Conservation (phyloP, 2,329 filamentous ascomycete species). For the Reticulascus tulasneorum region DNA sequence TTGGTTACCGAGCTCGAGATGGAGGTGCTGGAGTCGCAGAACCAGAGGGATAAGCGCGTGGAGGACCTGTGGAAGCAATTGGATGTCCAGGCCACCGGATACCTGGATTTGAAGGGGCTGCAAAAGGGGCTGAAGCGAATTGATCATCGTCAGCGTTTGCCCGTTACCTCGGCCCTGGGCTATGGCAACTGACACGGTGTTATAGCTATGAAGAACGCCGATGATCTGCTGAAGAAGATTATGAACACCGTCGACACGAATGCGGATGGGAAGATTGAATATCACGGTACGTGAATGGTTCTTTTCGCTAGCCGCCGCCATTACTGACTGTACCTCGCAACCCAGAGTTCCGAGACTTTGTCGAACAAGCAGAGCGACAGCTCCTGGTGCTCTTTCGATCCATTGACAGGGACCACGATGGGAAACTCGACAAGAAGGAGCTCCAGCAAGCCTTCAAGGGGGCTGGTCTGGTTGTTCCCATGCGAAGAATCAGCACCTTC, state of each 20-base stretch:
- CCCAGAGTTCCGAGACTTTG: constrained; percentile 86
- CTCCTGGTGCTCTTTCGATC: constrained; percentile 76
- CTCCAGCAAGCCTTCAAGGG: constrained; percentile 72
- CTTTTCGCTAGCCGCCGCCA: constrained; percentile 4
- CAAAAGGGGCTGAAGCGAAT: constrained; percentile 82
- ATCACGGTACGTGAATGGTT: constrained; percentile 60
- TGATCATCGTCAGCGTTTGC: constrained; percentile 70
- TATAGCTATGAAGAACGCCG: constrained; percentile 80
- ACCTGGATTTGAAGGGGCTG: constrained; percentile 79
- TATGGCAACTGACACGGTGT: constrained; percentile 8
- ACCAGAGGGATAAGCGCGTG: constrained; percentile 75
- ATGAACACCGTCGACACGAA: constrained; percentile 81
- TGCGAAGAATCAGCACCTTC: constrained; percentile 74
- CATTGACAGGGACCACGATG: constrained; percentile 83
- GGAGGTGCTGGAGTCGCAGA: constrained; percentile 73
- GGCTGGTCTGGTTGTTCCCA: constrained; percentile 75
- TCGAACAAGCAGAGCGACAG: constrained; percentile 81
- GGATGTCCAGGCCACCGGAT: constrained; percentile 70
- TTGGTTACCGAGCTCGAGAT: constrained; percentile 49
- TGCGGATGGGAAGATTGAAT: constrained; percentile 85
- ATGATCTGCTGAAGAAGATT: constrained; percentile 76
- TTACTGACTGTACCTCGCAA: constrained; percentile 9
- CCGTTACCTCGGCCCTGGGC: constrained; percentile 1
- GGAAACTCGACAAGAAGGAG: constrained; percentile 82
- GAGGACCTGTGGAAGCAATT: constrained; percentile 80